phyloP scores from a whole-genome alignment of 495 filamentous ascomycete genomes.

The Letharia lupina region DNA sequence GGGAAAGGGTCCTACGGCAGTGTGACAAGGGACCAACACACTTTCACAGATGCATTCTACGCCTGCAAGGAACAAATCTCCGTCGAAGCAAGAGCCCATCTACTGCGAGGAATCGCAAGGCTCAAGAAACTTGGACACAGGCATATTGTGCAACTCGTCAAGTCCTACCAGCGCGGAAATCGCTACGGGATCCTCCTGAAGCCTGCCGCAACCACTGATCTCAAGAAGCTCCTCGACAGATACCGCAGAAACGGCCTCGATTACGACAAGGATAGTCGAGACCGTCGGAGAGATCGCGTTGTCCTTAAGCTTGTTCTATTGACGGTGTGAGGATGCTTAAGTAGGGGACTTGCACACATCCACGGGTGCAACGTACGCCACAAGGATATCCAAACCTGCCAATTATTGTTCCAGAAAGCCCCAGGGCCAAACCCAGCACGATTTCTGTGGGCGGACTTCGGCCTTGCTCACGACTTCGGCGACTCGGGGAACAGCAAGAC shows the following conservation, averaged over 20 bases:
- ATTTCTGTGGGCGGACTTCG: constrained; percentile 24
- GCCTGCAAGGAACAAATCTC: constrained; percentile 15
- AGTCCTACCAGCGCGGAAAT: constrained; percentile 16
- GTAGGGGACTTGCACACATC: constrained; percentile 6
- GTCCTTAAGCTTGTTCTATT: constrained; percentile 6
- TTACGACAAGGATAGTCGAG: not conserved
- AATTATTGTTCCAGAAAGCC: constrained; percentile 15
- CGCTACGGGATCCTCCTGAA: constrained; percentile 15
- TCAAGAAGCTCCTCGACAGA: constrained; percentile 6
- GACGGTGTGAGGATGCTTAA: constrained; percentile 13
- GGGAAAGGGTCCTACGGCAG: constrained; percentile 14
- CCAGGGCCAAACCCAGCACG: not conserved
- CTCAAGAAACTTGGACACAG: constrained; percentile 15
- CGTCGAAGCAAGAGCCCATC: constrained; percentile 6
- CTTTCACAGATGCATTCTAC: constrained; percentile 1
- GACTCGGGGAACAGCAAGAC: constrained; percentile 15
- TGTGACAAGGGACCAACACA: constrained; percentile 9
- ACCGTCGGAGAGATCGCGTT: not conserved
- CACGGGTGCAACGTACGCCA: constrained; percentile 15
- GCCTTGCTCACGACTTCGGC: constrained; percentile 37
- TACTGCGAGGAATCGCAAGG: constrained; percentile 12
- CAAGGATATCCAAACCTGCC: constrained; percentile 17
- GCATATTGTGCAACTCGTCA: constrained; percentile 20
- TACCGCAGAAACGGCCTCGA: constrained; percentile 1
- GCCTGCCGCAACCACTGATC: constrained; percentile 19